Evolutionary conservation across 257 asterid genomes (phyloP), one percentile per base, ranked within the genome.

Genomic region (Solanum ahanhuiri): DNA sequence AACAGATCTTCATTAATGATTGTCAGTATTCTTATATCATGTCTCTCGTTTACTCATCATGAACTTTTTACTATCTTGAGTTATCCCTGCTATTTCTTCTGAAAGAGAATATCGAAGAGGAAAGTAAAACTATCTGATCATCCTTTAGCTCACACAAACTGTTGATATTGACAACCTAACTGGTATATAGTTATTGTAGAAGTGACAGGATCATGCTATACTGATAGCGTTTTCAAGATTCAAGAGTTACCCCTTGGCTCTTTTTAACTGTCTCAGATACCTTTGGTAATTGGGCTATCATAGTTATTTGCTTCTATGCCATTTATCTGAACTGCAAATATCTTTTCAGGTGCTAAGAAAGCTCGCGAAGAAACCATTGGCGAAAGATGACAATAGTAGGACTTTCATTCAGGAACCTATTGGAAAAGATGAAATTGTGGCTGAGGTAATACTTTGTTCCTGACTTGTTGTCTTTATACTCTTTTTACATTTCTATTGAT

Each of bases 351-450:
- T 89, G 82, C 87, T 95, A 85, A 94, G 96, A 66, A 94, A 91
- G 91, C 91, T 93, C 89, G 87, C 92, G 87, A 86, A 91, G 87
- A 92, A 79, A 45, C 84, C 84, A 2, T 79, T 79, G 67, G 15
- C 28, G 6, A 79, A 91, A 86, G 98, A 92, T 67, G 98, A 92
- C 86, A 89, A 71, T 41, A 97, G 91, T 85, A 45, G 84, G 67
- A 79, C 84, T 79, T 79, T 48, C 41, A 70, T 95, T 57, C 97
- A 94, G 84, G 93, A 91, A 51, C 97, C 98, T 12, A 95, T 94
- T 86, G 93, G 94, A 35, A 95, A 94, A 91, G 96, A 95, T 83
- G 98, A 95, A 91, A 90, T 95, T 85, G 76, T 93, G 86, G 89
- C 95, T 14, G 98, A 94, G 98, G 98, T 95, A 87, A 66, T 87